Conservation (phyloP, 768 basidiomycete species). For the Boletellus sp. region DNA sequence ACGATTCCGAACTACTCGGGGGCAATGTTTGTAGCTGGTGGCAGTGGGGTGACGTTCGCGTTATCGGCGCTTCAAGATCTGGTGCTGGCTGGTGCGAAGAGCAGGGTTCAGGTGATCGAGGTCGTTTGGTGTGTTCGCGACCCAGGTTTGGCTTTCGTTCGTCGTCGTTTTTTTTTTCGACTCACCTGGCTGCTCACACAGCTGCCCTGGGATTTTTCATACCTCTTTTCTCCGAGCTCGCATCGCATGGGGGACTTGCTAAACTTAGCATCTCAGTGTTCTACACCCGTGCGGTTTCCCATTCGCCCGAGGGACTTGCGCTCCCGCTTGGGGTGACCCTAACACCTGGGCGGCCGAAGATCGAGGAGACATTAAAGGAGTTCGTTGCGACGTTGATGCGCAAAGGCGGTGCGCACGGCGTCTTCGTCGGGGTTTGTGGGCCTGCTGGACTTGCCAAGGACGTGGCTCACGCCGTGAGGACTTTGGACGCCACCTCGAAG, state of each 20-base stretch:
- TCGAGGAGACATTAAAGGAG: conserved; percentile 42
- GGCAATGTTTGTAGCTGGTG: conserved; percentile 69
- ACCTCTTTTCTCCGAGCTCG: conserved; percentile 44
- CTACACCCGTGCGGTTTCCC: conserved; percentile 47
- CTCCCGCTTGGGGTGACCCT: conserved; percentile 42
- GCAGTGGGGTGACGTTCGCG: conserved; percentile 73
- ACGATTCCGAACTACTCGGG: conserved; percentile 62
- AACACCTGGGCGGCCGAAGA: conserved; percentile 48
- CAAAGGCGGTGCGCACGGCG: conserved; percentile 30
- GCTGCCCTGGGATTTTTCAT: conserved; percentile 45
- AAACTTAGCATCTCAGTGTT: conserved; percentile 49
- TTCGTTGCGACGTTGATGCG: conserved; percentile 40
- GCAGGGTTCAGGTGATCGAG: conserved; percentile 56
- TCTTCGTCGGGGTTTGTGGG: conserved; percentile 42
- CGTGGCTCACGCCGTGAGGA: conserved; percentile 29
- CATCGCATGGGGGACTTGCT: conserved; percentile 39
- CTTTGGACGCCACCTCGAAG: conserved; percentile 21
- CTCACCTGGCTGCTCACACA: conserved; percentile 14
- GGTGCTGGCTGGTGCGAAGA: conserved; percentile 43
- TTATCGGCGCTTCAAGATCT: conserved; percentile 64
- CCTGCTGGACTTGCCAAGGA: conserved; percentile 35
- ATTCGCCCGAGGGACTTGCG: conserved; percentile 14
- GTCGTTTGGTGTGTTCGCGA: conserved; percentile 65
- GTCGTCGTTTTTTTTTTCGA: not conserved
- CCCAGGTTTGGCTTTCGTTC: conserved; percentile 36